Evolutionary conservation across 1,139 yeast genomes (phyloP), one percentile per base, ranked within the genome.

Genomic region (Waltiozyma solani): DNA sequence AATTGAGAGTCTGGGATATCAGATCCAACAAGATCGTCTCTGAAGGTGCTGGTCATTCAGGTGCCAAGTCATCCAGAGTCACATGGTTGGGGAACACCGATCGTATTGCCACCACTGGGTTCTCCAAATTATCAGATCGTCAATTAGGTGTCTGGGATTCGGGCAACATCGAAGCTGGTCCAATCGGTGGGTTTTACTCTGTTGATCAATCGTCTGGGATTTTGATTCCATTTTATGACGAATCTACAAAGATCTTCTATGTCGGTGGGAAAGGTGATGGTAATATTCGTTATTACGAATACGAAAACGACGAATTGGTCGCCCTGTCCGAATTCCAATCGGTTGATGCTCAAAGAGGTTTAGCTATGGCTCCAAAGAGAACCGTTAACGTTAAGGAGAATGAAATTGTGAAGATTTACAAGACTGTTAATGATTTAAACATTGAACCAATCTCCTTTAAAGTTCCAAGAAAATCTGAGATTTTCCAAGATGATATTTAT

Each of bases 221-320:
- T 29, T 68, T 87, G 58, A 80, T 93, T 71, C 98, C 98, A 21
- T 73, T 81, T 54, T 93, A 67, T 56, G 99, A 91, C 56, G 82
- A 76, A 32, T 75, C 83, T 33, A 86, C 85, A 39, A 75, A 79
- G 43, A 76, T 89, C 42, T 68, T 93, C 45, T 91, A 82, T 57
- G 67, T 91, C 47, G 97, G 95, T 29, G 98, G 98, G 50, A 91
- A 91, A 61, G 99, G 98, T 58, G 98, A 91, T 59, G 97, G 98
- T 54, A 91, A 91, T 59, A 86, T 91, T 56, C 84, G 96, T 54
- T 89, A 89, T 63, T 87, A 68, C 56, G 97, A 91, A 62, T 85
- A 73, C 57, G 84, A 78, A 48, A 77, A 82, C 51, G 97, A 91
- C 54, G 80, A 76, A 50, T 68, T 91, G 45, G 77, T 69, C 60